A percentile compares a stretch with the other conserved stretches of the same genome.
These are phyloP conservation scores for grape (Vitis vinifera) DNA, from an alignment of 164 flowering plant species.

Conservation along the genomic window ASM3070453v1 NC_081808.1:23326001-23326500, in stretches of 20 bases:
- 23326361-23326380: too few species aligned
- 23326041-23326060: not conserved
- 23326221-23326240: not conserved
- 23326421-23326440: too few species aligned
- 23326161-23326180: not conserved
- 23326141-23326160: not conserved
- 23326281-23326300: not conserved
- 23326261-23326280: not conserved
- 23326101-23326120: not conserved
- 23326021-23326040: not conserved
- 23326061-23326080: not conserved
- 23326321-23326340: too few species aligned
- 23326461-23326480: too few species aligned
- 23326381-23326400: too few species aligned
- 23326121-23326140: not conserved
- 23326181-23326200: not conserved
- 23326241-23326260: not conserved
- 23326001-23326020: not conserved
- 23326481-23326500: too few species aligned
- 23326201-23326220: not conserved
- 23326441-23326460: too few species aligned
- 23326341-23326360: too few species aligned
- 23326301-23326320: not conserved
- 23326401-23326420: too few species aligned
- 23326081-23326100: not conserved